These are phyloP conservation scores for Phlebiopsis flavidoalba DNA, from an alignment of 768 basidiomycete genomes.

Conservation along the genomic window DNA sequence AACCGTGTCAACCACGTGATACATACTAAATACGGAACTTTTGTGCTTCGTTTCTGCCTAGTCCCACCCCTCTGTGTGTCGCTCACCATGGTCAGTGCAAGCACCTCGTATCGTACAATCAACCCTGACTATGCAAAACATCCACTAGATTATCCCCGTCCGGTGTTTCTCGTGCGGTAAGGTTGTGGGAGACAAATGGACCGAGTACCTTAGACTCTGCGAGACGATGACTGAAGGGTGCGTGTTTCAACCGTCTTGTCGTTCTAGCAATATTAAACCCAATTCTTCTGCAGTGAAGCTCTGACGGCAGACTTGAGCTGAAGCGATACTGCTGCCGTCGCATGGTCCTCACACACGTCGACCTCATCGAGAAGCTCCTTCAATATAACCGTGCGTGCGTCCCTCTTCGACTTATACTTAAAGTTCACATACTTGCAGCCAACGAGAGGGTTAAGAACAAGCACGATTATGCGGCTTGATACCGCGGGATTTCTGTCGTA, in stretches of 20 bases:
- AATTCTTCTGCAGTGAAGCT: conserved; percentile 57
- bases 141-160: conserved; percentile 84
- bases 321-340: conserved; percentile 95
- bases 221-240: conserved; percentile 85
- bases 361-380: conserved; percentile 93
- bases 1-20: conserved; percentile 4
- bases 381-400: conserved; percentile 87
- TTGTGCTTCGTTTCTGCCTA: neutral
- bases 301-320: conserved; percentile 82
- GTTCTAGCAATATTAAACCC: neutral
- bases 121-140: too few relatives aligned
- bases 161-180: conserved; percentile 97
- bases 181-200: conserved; percentile 97
- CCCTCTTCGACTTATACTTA: neutral
- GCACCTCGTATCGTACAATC: neutral
- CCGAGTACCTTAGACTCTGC: conserved; percentile 75
- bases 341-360: conserved; percentile 97
- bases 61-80: neutral
- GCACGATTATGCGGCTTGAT: neutral
- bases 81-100: neutral
- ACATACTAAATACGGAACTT: neutral
- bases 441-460: conserved; percentile 23
- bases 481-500: too few relatives aligned
- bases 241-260: conserved; percentile 22
- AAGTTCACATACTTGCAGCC: conserved; percentile 6